These are phyloP conservation scores for Quercus rubra DNA, from an alignment of 306 rosid species.

Conservation along the genomic window DNA sequence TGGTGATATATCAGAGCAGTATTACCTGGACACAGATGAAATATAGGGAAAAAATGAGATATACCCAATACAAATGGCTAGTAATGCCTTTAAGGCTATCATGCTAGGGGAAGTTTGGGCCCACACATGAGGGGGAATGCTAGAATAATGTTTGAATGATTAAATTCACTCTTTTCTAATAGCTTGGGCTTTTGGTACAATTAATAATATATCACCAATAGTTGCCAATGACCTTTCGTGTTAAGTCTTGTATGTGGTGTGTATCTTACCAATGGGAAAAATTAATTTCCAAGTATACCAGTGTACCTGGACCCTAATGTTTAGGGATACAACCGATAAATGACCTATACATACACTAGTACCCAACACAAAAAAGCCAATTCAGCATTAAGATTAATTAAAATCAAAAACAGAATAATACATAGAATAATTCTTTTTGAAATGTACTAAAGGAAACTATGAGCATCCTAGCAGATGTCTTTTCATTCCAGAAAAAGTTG, in stretches of 20 bases:
- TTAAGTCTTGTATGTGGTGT: too few species aligned
- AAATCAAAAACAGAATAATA: not conserved
- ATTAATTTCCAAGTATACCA: not conserved
- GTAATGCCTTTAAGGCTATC: too few species aligned
- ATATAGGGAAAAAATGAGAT: not conserved
- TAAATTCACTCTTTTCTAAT: too few species aligned
- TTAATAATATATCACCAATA: too few species aligned
- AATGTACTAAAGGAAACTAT: not conserved
- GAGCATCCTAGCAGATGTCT: not conserved
- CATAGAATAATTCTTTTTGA: not conserved
- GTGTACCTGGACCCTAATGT: not conserved
- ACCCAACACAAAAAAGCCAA: not conserved
- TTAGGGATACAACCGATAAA: not conserved
- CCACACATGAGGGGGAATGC: too few species aligned
- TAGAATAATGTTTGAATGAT: too few species aligned
- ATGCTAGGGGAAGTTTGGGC: too few species aligned
- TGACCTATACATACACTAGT: not conserved
- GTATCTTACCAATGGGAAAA: too few species aligned
- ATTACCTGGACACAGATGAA: conserved; percentile 53
- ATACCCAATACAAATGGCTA: not conserved
- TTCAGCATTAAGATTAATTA: not conserved
- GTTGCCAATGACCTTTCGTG: too few species aligned
- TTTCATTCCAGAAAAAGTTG: conserved; percentile 9
- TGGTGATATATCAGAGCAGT: conserved; percentile 93
- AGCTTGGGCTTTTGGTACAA: too few species aligned